Conservation (phyloP, 805 yeast species). For the Grigorovia transvaalensis region DNA sequence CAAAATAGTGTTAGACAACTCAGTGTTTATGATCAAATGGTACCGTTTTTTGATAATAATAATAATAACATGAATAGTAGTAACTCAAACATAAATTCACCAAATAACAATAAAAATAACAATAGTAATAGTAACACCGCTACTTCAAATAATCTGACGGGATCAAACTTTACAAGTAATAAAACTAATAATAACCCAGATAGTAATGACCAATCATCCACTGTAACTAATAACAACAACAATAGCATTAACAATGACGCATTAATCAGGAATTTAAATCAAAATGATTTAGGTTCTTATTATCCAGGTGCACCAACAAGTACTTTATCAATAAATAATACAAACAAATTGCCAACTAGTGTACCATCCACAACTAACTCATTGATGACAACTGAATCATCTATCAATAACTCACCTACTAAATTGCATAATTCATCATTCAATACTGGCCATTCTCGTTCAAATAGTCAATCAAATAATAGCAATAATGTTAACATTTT, state of each 20-base stretch:
- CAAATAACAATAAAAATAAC: not conserved
- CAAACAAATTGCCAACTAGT: not conserved
- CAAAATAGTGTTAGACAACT: constrained; percentile 1
- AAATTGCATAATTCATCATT: not conserved
- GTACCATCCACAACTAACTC: not conserved
- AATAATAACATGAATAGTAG: not conserved
- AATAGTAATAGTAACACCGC: not conserved
- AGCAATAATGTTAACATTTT: constrained; percentile 1
- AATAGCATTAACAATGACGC: not conserved
- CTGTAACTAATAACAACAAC: not conserved
- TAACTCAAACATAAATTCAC: not conserved
- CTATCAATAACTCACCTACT: not conserved
- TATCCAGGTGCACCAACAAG: constrained; percentile 18
- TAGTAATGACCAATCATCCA: not conserved
- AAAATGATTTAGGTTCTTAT: constrained; percentile 21
- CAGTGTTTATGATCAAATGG: constrained; percentile 8
- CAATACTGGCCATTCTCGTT: not conserved
- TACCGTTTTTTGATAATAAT: constrained; percentile 3
- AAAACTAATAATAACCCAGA: not conserved
- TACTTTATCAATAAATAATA: not conserved
- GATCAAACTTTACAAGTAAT: not conserved
- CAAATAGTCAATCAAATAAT: not conserved
- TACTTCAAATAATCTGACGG: not conserved
- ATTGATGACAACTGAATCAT: not conserved
- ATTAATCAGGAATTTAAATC: constrained; percentile 7